phyloP scores from a whole-genome alignment of 2,329 filamentous ascomycete genomes.

The Trichoderma arundinaceum region DNA sequence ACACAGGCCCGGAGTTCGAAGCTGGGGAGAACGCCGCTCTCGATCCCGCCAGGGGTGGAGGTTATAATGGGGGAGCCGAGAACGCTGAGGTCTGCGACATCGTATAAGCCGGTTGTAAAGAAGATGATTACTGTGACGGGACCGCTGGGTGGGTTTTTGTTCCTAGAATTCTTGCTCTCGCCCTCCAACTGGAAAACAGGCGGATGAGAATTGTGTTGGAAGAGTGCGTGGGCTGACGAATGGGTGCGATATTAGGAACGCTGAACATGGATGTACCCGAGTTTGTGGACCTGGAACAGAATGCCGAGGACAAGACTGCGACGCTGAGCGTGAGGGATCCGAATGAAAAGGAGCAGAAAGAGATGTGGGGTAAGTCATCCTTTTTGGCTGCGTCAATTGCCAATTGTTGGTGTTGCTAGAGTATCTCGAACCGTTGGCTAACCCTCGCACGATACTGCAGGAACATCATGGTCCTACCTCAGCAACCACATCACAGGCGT shows the following conservation, averaged over 20 bases:
- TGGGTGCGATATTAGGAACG: constrained; percentile 60
- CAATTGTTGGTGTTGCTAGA: too few relatives aligned
- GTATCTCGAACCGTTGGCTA: too few relatives aligned
- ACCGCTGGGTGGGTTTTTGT: constrained; percentile 68
- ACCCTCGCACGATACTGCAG: constrained; percentile 51
- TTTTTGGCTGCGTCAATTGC: not conserved
- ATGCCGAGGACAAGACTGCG: constrained; percentile 66
- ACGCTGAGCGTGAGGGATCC: constrained; percentile 73
- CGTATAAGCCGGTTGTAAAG: constrained; percentile 65
- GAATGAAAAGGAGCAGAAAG: constrained; percentile 74
- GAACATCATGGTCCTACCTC: constrained; percentile 87
- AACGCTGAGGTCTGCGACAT: constrained; percentile 59
- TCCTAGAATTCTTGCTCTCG: not conserved
- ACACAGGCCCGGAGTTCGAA: constrained; percentile 74
- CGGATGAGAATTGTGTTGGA: too few relatives aligned
- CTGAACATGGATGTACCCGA: constrained; percentile 78
- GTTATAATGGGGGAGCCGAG: constrained; percentile 70
- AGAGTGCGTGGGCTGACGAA: constrained; percentile 23
- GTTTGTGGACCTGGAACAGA: constrained; percentile 75
- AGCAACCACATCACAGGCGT: constrained; percentile 92
- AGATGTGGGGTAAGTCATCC: constrained; percentile 84
- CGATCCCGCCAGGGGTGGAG: constrained; percentile 83
- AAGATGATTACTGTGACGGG: constrained; percentile 78
- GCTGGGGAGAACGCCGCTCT: constrained; percentile 80
- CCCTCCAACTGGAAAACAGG: too few relatives aligned